Conservation (phyloP, 2,329 filamentous ascomycete genomes). For the Exophiala calicioides region DNA sequence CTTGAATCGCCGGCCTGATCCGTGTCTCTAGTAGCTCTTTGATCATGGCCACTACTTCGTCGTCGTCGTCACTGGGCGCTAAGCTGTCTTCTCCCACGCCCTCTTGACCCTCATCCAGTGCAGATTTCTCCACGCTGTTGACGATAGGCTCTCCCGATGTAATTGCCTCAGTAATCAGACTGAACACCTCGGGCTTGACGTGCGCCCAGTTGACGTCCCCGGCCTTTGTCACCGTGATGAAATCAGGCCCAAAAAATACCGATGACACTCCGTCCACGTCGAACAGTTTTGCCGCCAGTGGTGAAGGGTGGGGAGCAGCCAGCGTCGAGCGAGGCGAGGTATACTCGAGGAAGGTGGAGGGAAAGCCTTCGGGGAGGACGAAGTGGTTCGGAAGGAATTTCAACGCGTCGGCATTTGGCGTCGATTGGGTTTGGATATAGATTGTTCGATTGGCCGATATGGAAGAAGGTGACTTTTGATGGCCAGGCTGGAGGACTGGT, state of each 20-base stretch:
- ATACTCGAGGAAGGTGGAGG: conserved; percentile 85
- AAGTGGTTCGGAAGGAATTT: conserved; percentile 94
- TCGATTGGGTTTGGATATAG: conserved; percentile 96
- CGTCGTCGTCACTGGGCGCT: conserved; percentile 84
- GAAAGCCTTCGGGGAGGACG: conserved; percentile 73
- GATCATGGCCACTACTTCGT: conserved; percentile 96
- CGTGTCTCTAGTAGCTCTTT: conserved; percentile 95
- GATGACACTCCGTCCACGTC: conserved; percentile 92
- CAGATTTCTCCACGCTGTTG: conserved; percentile 64
- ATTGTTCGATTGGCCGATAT: conserved; percentile 66
- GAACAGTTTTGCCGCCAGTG: conserved; percentile 84
- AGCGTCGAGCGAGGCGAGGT: conserved; percentile 84
- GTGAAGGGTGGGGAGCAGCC: conserved; percentile 84
- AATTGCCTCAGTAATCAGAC: conserved; percentile 88
- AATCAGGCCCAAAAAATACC: conserved; percentile 91
- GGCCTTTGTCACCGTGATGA: conserved; percentile 94
- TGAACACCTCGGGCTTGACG: conserved; percentile 92
- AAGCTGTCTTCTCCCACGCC: conserved; percentile 65
- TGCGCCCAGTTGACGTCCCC: conserved; percentile 88
- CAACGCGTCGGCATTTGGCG: conserved; percentile 88
- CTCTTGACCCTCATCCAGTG: conserved; percentile 52
- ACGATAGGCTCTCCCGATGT: conserved; percentile 82
- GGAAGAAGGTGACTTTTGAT: conserved; percentile 39
- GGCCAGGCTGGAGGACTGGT: conserved; percentile 47
- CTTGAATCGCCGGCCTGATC: conserved; percentile 92